phyloP scores from a whole-genome alignment of 768 basidiomycete species.

The Ramaria sp. region DNA sequence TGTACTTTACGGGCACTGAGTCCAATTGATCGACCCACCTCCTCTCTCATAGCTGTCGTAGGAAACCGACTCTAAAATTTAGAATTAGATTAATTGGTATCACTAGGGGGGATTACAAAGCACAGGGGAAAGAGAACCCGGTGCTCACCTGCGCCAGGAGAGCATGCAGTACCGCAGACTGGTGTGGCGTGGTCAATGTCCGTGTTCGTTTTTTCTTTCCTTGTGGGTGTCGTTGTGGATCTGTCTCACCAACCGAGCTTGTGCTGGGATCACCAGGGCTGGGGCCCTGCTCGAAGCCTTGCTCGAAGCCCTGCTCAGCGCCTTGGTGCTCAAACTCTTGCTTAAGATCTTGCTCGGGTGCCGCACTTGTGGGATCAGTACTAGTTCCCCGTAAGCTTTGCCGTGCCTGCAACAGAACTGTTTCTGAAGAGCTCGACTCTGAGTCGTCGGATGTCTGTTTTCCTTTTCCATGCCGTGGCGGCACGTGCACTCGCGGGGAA shows the following conservation, averaged over 20 bases:
- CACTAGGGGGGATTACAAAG: too few relatives aligned
- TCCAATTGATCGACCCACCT: constrained; percentile 80
- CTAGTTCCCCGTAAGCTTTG: too few relatives aligned
- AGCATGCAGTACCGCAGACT: constrained; percentile 78
- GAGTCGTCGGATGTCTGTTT: neutral
- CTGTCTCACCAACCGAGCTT: neutral
- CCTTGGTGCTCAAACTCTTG: too few relatives aligned
- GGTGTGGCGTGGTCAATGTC: constrained; percentile 78
- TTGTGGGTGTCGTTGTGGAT: neutral
- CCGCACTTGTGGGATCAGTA: too few relatives aligned
- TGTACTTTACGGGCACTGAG: constrained; percentile 85
- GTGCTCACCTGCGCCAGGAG: constrained; percentile 68
- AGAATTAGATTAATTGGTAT: too few relatives aligned
- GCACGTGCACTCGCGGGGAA: neutral
- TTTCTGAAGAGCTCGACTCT: neutral
- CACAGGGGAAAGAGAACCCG: constrained; percentile 7
- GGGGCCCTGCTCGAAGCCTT: too few relatives aligned
- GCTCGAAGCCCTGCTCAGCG: too few relatives aligned
- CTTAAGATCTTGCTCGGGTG: too few relatives aligned
- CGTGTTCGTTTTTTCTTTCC: constrained; percentile 40
- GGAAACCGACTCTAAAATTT: constrained; percentile 72
- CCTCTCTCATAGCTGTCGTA: constrained; percentile 77
- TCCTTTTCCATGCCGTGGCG: constrained; percentile 1
- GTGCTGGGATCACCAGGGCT: too few relatives aligned
- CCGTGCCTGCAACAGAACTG: neutral